Evolutionary conservation across 2,329 filamentous ascomycete species (phyloP), one percentile per base, ranked within the genome.

Genomic region (Ophiostoma ips): DNA sequence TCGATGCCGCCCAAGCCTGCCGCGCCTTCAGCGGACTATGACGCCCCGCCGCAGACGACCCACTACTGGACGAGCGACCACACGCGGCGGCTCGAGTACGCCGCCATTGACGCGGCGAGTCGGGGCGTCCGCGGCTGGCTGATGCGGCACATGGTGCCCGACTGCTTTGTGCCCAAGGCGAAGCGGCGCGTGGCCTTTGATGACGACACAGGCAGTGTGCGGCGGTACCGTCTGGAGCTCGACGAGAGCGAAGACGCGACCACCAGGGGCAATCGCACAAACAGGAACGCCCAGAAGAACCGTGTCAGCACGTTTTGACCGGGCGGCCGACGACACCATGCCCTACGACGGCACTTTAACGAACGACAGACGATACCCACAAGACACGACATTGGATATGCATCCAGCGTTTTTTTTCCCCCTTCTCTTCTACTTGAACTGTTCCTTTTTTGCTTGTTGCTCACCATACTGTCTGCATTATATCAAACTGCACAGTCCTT

Each of bases 11-110:
- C 53, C 50, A 55, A 19, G 56, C 53, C 18, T 56, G 59, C 1
- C 51, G 62, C 19, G 19, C 34, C 16, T n/a, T 19, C 28, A 15
- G 21, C 16, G 24, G 19, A 11, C 19, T 65, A 66, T 33, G 63
- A 68, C 3, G 66, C 68, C 2, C 77, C 75, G 12, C 75, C 75
- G 4, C 71, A 73, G 56, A 81, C 79, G 3, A 76, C 75, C 1
- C 76, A 81, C 59, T 83, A 82, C 63, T 83, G 79, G 79, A 82
- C 77, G 1, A 81, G 76, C 58, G 76, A 81, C 59, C 69, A 69
- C 49, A 81, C 78, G 0, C 70, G 79, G 3, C 69, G 77, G 11
- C 68, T 81, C 3, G 79, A 83, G 64, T 83, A 83, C 57, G 79
- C 77, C 0, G 79, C 79, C 50, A 83, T 83, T 37, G 79, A 83